Conservation (phyloP, 129 eudicot genomes). For the Glebionis coronaria region DNA sequence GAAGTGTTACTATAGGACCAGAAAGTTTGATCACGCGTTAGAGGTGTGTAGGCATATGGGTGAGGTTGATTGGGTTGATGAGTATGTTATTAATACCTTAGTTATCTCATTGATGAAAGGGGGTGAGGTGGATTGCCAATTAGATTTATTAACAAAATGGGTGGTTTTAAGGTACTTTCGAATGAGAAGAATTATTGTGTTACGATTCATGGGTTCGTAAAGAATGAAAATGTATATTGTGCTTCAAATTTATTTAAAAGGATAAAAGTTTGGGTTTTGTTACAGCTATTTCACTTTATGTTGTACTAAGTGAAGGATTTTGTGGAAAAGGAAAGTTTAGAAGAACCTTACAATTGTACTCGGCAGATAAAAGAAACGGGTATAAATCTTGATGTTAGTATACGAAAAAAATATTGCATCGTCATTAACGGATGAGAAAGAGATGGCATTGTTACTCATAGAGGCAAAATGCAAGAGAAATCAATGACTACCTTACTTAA, state of each 20-base stretch:
- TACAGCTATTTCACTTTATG: slow-evolving; percentile 57
- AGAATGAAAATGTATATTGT: slow-evolving; percentile 42
- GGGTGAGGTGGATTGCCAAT: slow-evolving; percentile 57
- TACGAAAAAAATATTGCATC: slow-evolving; percentile 42
- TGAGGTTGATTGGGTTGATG: slow-evolving; percentile 56
- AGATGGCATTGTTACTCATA: slow-evolving; percentile 43
- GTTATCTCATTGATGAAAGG: slow-evolving; percentile 49
- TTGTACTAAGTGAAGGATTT: slow-evolving; percentile 57
- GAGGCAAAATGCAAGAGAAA: slow-evolving; percentile 25
- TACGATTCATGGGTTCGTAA: slow-evolving; percentile 79
- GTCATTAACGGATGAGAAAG: slow-evolving; percentile 42
- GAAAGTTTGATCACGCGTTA: slow-evolving; percentile 55
- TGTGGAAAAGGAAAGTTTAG: slow-evolving; percentile 48
- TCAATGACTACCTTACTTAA: slow-evolving; percentile 36
- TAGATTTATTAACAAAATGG: slow-evolving; percentile 57
- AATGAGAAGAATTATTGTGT: slow-evolving; percentile 68
- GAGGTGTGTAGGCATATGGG: slow-evolving; percentile 44
- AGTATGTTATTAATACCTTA: slow-evolving; percentile 48
- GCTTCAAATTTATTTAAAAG: slow-evolving; percentile 52
- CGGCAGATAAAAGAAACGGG: slow-evolving; percentile 47
- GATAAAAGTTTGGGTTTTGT: slow-evolving; percentile 50
- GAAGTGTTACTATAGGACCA: slow-evolving; percentile 68
- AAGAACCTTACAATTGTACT: slow-evolving; percentile 48
- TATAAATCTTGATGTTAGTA: slow-evolving; percentile 55
- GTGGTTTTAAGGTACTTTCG: slow-evolving; percentile 38